Evolutionary conservation across 257 asterid genomes (phyloP).

Genomic region (Capsicum pubescens): DNA sequence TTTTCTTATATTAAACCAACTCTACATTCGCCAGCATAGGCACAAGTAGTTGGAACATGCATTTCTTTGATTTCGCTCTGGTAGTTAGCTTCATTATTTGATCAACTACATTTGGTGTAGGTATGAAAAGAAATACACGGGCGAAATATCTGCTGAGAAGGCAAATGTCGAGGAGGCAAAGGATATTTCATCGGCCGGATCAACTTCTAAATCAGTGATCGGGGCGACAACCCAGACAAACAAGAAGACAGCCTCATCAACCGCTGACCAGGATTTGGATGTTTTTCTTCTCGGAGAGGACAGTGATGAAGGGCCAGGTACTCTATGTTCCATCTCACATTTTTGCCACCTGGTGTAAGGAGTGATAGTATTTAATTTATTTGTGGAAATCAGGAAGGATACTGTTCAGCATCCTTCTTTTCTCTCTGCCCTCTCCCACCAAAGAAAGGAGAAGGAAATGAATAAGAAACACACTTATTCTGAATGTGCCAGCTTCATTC

Average conservation of each 20-base stretch:
- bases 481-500: not conserved
- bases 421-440: not conserved
- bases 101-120: slow-evolving; percentile 43
- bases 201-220: slow-evolving; percentile 47
- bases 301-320: slow-evolving; percentile 90
- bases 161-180: slow-evolving; percentile 51
- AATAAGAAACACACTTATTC: not conserved
- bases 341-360: slow-evolving; percentile 11
- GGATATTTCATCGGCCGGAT: slow-evolving; percentile 54
- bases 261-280: slow-evolving; percentile 93
- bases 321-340: not conserved
- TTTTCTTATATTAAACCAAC: not conserved
- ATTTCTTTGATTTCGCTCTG: slow-evolving; percentile 14
- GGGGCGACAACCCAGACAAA: slow-evolving; percentile 50
- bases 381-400: not conserved
- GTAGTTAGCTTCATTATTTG: slow-evolving; percentile 33
- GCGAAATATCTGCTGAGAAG: slow-evolving; percentile 63
- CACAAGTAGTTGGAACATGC: slow-evolving; percentile 16
- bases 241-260: slow-evolving; percentile 49
- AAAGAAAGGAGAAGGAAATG: not conserved
- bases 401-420: not conserved
- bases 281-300: slow-evolving; percentile 95
- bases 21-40: not conserved
- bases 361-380: not conserved
- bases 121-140: slow-evolving; percentile 75